Evolutionary conservation across 306 rosid genomes (phyloP).

Genomic region (Inga laurina): DNA sequence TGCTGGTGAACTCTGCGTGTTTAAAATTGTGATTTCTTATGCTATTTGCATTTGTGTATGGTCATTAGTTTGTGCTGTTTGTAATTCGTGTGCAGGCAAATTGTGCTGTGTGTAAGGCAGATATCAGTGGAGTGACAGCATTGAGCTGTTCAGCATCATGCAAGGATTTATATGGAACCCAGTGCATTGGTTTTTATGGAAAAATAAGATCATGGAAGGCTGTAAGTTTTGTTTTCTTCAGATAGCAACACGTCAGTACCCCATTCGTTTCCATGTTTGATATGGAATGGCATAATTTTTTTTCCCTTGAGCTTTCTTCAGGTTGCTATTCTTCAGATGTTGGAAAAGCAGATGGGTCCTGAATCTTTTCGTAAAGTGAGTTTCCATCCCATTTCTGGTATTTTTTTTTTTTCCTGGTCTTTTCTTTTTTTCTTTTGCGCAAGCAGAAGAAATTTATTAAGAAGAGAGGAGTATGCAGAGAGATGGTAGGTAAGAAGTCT

Average conservation of each 20-base stretch:
- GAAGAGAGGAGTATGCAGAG: background rate
- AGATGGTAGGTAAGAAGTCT: background rate
- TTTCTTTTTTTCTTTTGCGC: background rate
- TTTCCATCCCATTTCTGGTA: constrained; percentile 25
- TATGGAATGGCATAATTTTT: background rate
- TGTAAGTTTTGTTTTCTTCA: constrained; percentile 55
- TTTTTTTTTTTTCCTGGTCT: background rate
- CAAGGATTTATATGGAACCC: constrained; percentile 93
- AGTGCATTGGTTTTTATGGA: constrained; percentile 79
- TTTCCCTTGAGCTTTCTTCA: constrained; percentile 30
- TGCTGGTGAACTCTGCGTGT: constrained; percentile 7
- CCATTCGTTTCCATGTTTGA: constrained; percentile 12
- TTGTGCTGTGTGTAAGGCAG: constrained; percentile 88
- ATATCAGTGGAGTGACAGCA: constrained; percentile 83
- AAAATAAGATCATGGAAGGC: constrained; percentile 97
- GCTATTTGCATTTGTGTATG: constrained; percentile 16
- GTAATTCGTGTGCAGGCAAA: constrained; percentile 60
- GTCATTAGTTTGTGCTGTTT: background rate
- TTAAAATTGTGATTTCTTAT: constrained; percentile 21
- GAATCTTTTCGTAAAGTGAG: constrained; percentile 95
- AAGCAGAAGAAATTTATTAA: background rate
- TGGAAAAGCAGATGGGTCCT: constrained; percentile 99
- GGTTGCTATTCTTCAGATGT: constrained; percentile 97
- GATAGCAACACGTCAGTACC: background rate
- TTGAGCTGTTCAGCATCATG: constrained; percentile 86